Percentiles rank a stretch among this genome's conserved stretches.
These are phyloP conservation scores for Botrytis pseudocinerea DNA, from an alignment of 2,329 filamentous ascomycete genomes.

Conservation along the genomic window DNA sequence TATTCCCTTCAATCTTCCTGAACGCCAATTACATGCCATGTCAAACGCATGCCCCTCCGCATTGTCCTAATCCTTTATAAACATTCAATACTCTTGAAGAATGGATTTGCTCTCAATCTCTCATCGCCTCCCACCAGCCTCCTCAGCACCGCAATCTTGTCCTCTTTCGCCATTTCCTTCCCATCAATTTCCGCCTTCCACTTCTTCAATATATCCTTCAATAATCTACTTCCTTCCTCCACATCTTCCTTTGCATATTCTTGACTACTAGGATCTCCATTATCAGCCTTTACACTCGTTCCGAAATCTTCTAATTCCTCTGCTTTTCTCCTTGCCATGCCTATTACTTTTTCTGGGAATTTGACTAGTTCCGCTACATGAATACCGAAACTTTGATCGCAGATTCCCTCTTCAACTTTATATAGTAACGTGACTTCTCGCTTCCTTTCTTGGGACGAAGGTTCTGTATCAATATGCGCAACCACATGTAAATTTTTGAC, in stretches of 20 bases:
- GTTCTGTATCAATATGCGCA: constrained; percentile 71
- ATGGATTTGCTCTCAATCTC: constrained; percentile 63
- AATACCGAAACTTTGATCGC: constrained; percentile 97
- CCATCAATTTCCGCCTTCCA: constrained; percentile 75
- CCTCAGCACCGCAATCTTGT: constrained; percentile 76
- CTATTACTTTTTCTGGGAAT: constrained; percentile 95
- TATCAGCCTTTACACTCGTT: constrained; percentile 65
- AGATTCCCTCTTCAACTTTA: constrained; percentile 93
- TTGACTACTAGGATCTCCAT: constrained; percentile 7
- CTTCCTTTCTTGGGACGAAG: constrained; percentile 43
- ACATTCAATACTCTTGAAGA: constrained; percentile 61
- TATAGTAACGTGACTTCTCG: constrained; percentile 93
- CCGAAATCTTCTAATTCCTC: constrained; percentile 98
- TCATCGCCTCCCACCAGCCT: constrained; percentile 76
- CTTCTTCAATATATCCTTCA: constrained; percentile 78
- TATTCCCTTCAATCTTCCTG: too few relatives aligned
- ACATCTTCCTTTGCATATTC: constrained; percentile 81
- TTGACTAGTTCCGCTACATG: constrained; percentile 96
- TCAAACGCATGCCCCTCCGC: too few relatives aligned
- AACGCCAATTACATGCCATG: not conserved
- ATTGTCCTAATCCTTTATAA: constrained; percentile 28
- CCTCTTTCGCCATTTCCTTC: constrained; percentile 62
- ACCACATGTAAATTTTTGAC: constrained; percentile 95
- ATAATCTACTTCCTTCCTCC: constrained; percentile 78
- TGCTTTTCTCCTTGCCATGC: constrained; percentile 98